phyloP scores from a whole-genome alignment of 1,284 basidiomycete genomes.

The Trichosporon sp. region DNA sequence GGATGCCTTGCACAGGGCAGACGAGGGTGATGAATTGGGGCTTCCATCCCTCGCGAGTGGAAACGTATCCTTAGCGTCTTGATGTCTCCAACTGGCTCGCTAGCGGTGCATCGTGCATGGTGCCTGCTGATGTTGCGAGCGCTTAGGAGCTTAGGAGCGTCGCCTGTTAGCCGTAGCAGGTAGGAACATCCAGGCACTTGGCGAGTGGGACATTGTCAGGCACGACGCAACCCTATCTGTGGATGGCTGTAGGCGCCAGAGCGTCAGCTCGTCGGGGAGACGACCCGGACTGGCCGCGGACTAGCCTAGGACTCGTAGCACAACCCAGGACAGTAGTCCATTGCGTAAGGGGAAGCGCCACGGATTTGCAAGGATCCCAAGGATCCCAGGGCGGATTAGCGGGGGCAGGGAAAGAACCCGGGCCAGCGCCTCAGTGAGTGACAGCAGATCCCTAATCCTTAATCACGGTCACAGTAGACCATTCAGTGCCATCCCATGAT shows the following conservation, averaged over 20 bases:
- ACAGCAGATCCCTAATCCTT: not conserved
- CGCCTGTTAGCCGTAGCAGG: not conserved
- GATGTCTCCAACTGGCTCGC: not conserved
- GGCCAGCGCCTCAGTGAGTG: not conserved
- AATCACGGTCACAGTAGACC: not conserved
- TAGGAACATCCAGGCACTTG: not conserved
- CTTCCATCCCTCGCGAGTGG: not conserved
- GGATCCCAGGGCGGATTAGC: too few relatives aligned
- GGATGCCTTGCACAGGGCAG: not conserved
- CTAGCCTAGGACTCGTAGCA: not conserved
- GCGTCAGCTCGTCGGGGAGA: not conserved
- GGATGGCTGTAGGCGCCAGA: not conserved
- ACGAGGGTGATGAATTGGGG: not conserved
- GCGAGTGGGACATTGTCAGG: not conserved
- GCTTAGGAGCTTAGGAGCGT: not conserved
- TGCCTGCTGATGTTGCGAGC: not conserved
- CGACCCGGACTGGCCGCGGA: not conserved
- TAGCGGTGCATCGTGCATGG: slow-evolving; percentile 1
- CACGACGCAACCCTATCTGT: not conserved
- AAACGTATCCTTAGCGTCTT: not conserved
- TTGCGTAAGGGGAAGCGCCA: not conserved
- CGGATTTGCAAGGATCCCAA: not conserved
- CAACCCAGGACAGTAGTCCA: not conserved
- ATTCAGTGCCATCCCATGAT: slow-evolving; percentile 1
- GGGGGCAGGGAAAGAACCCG: not conserved